phyloP scores from a whole-genome alignment of 2,329 filamentous ascomycete species.

The Macrophomina tecta region DNA sequence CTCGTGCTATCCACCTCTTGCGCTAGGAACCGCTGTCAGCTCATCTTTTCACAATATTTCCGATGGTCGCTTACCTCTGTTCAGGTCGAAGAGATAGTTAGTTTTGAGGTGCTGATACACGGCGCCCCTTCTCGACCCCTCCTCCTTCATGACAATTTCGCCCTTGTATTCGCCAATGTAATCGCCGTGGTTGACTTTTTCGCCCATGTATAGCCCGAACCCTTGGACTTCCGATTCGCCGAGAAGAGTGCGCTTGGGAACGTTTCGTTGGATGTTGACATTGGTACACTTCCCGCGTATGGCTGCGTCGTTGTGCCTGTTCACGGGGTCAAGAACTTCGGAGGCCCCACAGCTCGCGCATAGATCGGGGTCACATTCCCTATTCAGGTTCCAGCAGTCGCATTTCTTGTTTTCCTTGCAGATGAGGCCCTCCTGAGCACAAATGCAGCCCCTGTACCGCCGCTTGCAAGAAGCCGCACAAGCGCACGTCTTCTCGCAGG shows the following conservation, averaged over 20 bases:
- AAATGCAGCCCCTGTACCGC: conserved; percentile 53
- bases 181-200: conserved; percentile 70
- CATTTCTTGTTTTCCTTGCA: conserved; percentile 57
- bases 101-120: conserved; percentile 66
- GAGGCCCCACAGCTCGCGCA: conserved; percentile 73
- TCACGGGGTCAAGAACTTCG: conserved; percentile 72
- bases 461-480: conserved; percentile 66
- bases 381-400: conserved; percentile 72
- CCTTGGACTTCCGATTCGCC: conserved; percentile 76
- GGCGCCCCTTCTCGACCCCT: conserved; percentile 70
- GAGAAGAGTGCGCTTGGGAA: conserved; percentile 69
- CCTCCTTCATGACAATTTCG: conserved; percentile 73
- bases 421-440: conserved; percentile 51
- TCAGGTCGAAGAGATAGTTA: conserved; percentile 66
- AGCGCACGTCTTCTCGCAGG: conserved; percentile 76
- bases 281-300: conserved; percentile 71
- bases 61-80: conserved; percentile 43
- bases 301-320: conserved; percentile 64
- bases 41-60: background rate
- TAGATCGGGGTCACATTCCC: conserved; percentile 81
- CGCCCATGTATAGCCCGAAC: conserved; percentile 76
- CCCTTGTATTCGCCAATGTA: conserved; percentile 83
- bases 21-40: conserved; percentile 34
- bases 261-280: conserved; percentile 71
- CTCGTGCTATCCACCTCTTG: conserved; percentile 73